phyloP scores from a whole-genome alignment of 805 yeast species.

The Diddensiella santjacobensis region DNA sequence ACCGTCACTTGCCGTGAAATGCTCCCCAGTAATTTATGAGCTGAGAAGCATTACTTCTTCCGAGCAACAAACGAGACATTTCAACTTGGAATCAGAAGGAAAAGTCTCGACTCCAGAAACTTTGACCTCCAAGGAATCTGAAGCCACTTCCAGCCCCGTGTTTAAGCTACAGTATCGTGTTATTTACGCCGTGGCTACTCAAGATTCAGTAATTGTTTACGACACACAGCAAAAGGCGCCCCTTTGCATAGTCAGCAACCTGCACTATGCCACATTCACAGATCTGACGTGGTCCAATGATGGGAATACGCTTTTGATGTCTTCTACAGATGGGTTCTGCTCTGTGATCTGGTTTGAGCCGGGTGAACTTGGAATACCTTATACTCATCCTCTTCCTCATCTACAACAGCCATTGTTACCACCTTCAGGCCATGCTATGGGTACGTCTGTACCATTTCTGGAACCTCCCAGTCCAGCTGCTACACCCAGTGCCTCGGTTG shows the following conservation, averaged over 20 bases:
- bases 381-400: constrained; percentile 1
- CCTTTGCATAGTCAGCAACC: constrained; percentile 66
- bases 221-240: constrained; percentile 73
- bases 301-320: constrained; percentile 64
- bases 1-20: constrained; percentile 80
- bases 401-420: not conserved
- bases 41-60: constrained; percentile 26
- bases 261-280: constrained; percentile 86
- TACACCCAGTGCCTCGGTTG: constrained; percentile 4
- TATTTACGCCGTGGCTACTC: constrained; percentile 90
- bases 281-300: constrained; percentile 82
- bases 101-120: not conserved
- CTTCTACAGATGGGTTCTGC: constrained; percentile 93
- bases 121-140: not conserved
- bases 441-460: constrained; percentile 1
- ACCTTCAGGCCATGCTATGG: constrained; percentile 2
- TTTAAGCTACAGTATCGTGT: constrained; percentile 70
- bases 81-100: not conserved
- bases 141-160: constrained; percentile 29
- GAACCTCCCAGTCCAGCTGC: constrained; percentile 5
- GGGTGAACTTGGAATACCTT: constrained; percentile 51
- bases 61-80: not conserved
- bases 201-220: constrained; percentile 75
- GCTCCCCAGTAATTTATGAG: constrained; percentile 64
- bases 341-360: constrained; percentile 56